These are phyloP conservation scores for Dioszegia crocea DNA, from an alignment of 768 basidiomycete species.

Conservation along the genomic window DNA sequence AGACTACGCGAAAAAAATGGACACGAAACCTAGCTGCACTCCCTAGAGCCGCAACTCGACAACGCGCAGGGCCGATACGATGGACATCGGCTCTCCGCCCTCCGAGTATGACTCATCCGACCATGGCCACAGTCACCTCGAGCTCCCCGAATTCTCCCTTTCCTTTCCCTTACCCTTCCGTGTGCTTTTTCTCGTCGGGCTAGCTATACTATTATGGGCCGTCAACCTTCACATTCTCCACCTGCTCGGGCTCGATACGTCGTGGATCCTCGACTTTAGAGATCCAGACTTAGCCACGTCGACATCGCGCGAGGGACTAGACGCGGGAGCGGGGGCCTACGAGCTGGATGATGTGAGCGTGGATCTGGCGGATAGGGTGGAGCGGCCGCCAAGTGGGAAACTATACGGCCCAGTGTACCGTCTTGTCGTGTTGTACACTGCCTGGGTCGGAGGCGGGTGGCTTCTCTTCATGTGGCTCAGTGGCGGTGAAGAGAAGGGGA, in stretches of 20 bases:
- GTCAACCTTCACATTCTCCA: slow-evolving; percentile 83
- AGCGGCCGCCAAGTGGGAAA: slow-evolving; percentile 24
- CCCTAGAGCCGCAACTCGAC: not conserved
- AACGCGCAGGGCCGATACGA: slow-evolving; percentile 8
- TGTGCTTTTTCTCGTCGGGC: slow-evolving; percentile 69
- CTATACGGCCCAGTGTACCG: slow-evolving; percentile 56
- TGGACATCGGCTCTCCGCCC: slow-evolving; percentile 50
- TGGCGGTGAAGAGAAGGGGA: slow-evolving; percentile 57
- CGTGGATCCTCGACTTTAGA: slow-evolving; percentile 61
- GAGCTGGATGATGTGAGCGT: not conserved
- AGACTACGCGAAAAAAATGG: too few relatives aligned
- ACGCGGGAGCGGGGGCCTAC: not conserved
- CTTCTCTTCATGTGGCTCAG: slow-evolving; percentile 61
- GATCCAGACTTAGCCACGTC: slow-evolving; percentile 9
- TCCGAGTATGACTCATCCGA: slow-evolving; percentile 8
- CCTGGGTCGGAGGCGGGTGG: slow-evolving; percentile 68
- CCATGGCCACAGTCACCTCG: slow-evolving; percentile 37
- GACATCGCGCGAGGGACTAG: not conserved
- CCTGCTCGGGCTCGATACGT: slow-evolving; percentile 67
- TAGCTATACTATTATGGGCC: slow-evolving; percentile 86
- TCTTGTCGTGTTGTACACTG: slow-evolving; percentile 60
- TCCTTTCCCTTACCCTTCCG: slow-evolving; percentile 85
- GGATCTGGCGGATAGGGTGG: slow-evolving; percentile 10
- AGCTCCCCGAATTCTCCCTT: slow-evolving; percentile 45
- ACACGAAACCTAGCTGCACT: not conserved